phyloP scores from a whole-genome alignment of 331 rosid genomes.

The Dryas integrifolia region DNA sequence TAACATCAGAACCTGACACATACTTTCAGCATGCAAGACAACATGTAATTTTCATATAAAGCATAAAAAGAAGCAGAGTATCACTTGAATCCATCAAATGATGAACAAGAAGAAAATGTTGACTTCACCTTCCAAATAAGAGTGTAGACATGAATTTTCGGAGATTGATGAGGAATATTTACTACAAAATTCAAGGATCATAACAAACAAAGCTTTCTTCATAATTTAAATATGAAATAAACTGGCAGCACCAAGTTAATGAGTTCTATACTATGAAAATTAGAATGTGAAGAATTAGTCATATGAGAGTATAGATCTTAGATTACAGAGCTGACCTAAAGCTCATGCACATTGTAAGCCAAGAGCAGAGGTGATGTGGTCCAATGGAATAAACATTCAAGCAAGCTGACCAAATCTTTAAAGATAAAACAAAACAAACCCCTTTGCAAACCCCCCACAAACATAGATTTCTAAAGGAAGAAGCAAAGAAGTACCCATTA shows the following conservation, averaged over 20 bases:
- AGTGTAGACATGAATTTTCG: background rate
- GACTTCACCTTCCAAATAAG: background rate
- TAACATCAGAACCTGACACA: conserved; percentile 1
- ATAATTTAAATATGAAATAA: too few species aligned
- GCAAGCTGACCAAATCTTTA: background rate
- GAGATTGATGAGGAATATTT: too few species aligned
- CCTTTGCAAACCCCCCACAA: background rate
- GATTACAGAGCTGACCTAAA: background rate
- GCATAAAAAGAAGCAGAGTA: background rate
- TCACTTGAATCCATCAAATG: background rate
- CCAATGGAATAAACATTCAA: background rate
- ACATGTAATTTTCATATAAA: background rate
- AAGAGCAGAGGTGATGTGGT: background rate
- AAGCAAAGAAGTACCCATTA: background rate
- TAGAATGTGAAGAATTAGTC: too few species aligned
- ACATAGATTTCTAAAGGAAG: background rate
- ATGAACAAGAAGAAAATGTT: background rate
- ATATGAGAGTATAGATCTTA: too few species aligned
- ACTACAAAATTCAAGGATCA: too few species aligned
- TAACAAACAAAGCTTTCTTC: too few species aligned
- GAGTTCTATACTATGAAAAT: too few species aligned
- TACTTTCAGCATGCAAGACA: background rate
- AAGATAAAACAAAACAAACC: background rate
- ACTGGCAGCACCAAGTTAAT: too few species aligned
- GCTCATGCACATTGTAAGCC: background rate